Percentiles rank a stretch among this genome's conserved stretches.
These are phyloP conservation scores for Mortierella sp. DNA, from an alignment of 371 early-diverging fungal genomes.

Conservation along the genomic window DNA sequence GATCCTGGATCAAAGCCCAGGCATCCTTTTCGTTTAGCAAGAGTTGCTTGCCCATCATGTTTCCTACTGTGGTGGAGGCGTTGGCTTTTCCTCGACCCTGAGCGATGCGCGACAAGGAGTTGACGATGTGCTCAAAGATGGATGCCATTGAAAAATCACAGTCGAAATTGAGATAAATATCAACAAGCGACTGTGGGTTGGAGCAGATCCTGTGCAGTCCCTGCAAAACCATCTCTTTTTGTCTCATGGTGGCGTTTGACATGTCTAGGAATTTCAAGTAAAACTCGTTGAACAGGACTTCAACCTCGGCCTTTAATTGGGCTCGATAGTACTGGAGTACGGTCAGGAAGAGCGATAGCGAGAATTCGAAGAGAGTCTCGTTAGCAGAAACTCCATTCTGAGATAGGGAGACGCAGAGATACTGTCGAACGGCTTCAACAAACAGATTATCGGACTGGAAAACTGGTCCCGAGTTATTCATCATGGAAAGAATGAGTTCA, in stretches of 20 bases:
- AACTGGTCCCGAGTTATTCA: slow-evolving; percentile 72
- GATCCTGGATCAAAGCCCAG: slow-evolving; percentile 57
- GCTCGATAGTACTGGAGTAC: slow-evolving; percentile 67
- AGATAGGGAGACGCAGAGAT: slow-evolving; percentile 72
- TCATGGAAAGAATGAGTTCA: slow-evolving; percentile 68
- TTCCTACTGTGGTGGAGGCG: slow-evolving; percentile 45
- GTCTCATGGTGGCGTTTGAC: slow-evolving; percentile 57
- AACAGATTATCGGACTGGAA: slow-evolving; percentile 62
- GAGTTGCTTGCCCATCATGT: slow-evolving; percentile 56
- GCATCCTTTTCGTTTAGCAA: slow-evolving; percentile 56
- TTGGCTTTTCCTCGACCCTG: slow-evolving; percentile 58
- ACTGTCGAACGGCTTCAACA: slow-evolving; percentile 74
- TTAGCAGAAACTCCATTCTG: slow-evolving; percentile 73
- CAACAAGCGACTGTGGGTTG: slow-evolving; percentile 92
- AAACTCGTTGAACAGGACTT: slow-evolving; percentile 84
- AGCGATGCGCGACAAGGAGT: slow-evolving; percentile 71
- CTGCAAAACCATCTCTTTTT: slow-evolving; percentile 64
- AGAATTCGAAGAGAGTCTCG: slow-evolving; percentile 76
- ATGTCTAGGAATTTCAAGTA: slow-evolving; percentile 76
- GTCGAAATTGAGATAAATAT: slow-evolving; percentile 97
- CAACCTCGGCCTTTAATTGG: slow-evolving; percentile 80
- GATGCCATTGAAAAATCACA: slow-evolving; percentile 87
- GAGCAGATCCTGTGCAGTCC: slow-evolving; percentile 70
- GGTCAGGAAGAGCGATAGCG: slow-evolving; percentile 73
- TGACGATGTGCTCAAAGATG: slow-evolving; percentile 83